phyloP scores from a whole-genome alignment of 2,329 filamentous ascomycete genomes.

The Pyrenophora teres region DNA sequence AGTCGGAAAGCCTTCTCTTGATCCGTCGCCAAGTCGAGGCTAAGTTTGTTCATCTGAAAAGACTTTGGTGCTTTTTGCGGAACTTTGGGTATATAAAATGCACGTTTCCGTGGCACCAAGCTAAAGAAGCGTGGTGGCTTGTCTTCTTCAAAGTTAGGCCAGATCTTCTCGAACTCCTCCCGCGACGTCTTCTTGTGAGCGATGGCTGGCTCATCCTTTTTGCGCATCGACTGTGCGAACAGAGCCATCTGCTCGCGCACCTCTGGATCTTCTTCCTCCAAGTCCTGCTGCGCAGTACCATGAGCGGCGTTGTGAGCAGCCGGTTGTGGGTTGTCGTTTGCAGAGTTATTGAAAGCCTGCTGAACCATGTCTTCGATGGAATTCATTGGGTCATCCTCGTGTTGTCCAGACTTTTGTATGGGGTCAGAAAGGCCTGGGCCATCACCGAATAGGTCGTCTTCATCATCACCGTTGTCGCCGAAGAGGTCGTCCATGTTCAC shows the following conservation, averaged over 20 bases:
- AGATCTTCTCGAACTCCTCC: conserved; percentile 78
- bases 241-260: conserved; percentile 41
- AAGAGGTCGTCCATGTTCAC: conserved; percentile 69
- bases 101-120: conserved; percentile 79
- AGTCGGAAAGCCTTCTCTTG: conserved; percentile 85
- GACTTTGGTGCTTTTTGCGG: conserved; percentile 80
- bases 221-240: conserved; percentile 35
- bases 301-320: conserved; percentile 24
- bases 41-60: conserved; percentile 84
- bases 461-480: conserved; percentile 55
- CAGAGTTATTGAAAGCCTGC: conserved; percentile 5
- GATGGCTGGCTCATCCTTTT: conserved; percentile 57
- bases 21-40: conserved; percentile 81
- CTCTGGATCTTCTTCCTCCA: conserved; percentile 43
- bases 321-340: conserved; percentile 25
- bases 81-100: conserved; percentile 77
- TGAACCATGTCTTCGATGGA: conserved; percentile 34
- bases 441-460: conserved; percentile 47
- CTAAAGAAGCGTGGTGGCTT: conserved; percentile 79
- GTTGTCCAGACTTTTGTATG: conserved; percentile 29
- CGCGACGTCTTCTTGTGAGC: conserved; percentile 72
- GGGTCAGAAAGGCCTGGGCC: conserved; percentile 28
- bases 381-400: conserved; percentile 47
- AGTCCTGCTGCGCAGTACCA: conserved; percentile 22
- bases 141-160: conserved; percentile 78